Percentiles rank a stretch among this genome's conserved stretches.
These are phyloP conservation scores for Alternaria burnsii DNA, from an alignment of 2,329 filamentous ascomycete genomes.

Conservation along the genomic window DNA sequence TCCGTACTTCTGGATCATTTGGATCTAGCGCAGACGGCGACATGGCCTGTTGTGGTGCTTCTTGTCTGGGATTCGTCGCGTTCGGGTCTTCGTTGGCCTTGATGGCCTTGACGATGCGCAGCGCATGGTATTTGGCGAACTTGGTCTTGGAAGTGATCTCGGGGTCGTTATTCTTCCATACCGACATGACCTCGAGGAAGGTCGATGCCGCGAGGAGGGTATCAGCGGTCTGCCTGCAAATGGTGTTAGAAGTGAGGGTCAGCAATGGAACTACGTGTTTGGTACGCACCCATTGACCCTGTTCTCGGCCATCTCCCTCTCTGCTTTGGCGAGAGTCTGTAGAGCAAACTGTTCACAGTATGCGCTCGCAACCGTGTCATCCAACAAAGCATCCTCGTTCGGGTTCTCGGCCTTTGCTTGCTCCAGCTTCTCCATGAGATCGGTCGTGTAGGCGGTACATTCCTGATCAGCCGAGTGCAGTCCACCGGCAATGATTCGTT, in stretches of 20 bases:
- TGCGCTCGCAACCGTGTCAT: slow-evolving; percentile 86
- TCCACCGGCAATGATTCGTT: slow-evolving; percentile 83
- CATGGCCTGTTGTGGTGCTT: slow-evolving; percentile 50
- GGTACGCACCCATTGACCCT: slow-evolving; percentile 75
- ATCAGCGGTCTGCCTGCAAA: slow-evolving; percentile 81
- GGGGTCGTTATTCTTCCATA: slow-evolving; percentile 78
- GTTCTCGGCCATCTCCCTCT: slow-evolving; percentile 81
- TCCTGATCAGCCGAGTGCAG: slow-evolving; percentile 83
- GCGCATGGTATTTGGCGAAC: slow-evolving; percentile 94
- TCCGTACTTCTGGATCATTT: slow-evolving; percentile 70
- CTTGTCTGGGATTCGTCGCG: slow-evolving; percentile 79
- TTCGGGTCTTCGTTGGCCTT: slow-evolving; percentile 94
- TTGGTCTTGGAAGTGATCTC: slow-evolving; percentile 89
- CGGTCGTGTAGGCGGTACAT: slow-evolving; percentile 79
- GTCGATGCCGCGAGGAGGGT: slow-evolving; percentile 93
- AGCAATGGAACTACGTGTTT: slow-evolving; percentile 13
- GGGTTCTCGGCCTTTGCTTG: slow-evolving; percentile 77
- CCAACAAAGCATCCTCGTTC: slow-evolving; percentile 81
- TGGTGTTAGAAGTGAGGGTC: slow-evolving; percentile 7
- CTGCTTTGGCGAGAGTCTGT: slow-evolving; percentile 85
- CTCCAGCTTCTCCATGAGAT: slow-evolving; percentile 91
- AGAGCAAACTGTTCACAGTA: slow-evolving; percentile 95
- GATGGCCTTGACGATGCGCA: slow-evolving; percentile 88
- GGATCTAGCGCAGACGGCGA: slow-evolving; percentile 63
- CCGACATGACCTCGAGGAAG: slow-evolving; percentile 85